Base-by-base conservation (phyloP, 345 rosid species). In the Ceriops tagal region DNA sequence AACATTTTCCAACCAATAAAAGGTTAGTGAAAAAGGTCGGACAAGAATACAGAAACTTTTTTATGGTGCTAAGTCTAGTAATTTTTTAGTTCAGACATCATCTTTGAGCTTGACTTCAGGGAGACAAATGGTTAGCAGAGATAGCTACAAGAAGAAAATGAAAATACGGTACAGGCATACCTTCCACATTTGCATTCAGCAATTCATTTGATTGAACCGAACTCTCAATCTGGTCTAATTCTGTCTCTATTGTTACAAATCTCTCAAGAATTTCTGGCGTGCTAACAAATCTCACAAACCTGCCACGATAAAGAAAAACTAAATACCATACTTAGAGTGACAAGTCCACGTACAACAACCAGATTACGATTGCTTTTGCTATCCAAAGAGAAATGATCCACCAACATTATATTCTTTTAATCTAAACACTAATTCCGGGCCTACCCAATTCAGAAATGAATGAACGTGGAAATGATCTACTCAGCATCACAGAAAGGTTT, bases 231-330 rank as follows among this genome's bases (percentile, higher is more conserved):
- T 96, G 96, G 43, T 78, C 84, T 30, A 96, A 82, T 78, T 96
- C 99, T 68, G 68, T 87, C 81, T 96, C 97, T 37, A 90, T 78
- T 28, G 90, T 86, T 18, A 86, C 96, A 66, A 90, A 88, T 82
- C 99, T 87, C 90, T 96, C 99, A 68, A 96, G 95, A 84, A 89
- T 83, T 86, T 96, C 99, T 22, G 98, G 99, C 19, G 97, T 82
- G 72, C 86, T 88, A 65, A 92, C 95, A 82, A 96, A 96, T 69
- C 90, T 81, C 79, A 96, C 98, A 80, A 96, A 90, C 78, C 98
- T 95, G 81, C 61, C 28, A 10, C 37, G 46, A 64, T 61, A 37
- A 24, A 6, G 35, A 21, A 56, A 30, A 1, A 27, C 58, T 20
- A 55, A 39, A 46, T 28, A 20, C 22, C 19, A 27, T 31, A n/a